These are phyloP conservation scores for Saccharomyces hybrid DNA, from an alignment of 1,139 yeast species.

Conservation along the genomic window DNA sequence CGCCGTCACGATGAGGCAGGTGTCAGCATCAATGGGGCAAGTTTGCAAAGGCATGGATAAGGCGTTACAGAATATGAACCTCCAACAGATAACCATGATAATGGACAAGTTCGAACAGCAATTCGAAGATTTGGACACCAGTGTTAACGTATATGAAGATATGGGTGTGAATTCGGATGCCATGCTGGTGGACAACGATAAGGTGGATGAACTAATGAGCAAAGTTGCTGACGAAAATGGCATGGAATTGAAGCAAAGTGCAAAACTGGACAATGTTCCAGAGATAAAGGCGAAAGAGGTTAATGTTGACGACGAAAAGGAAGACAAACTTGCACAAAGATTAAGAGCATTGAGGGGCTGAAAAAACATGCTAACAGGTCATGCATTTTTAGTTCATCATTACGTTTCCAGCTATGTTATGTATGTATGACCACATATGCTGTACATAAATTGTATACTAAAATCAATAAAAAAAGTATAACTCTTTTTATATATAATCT, in stretches of 20 bases:
- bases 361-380: background rate
- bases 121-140: constrained; percentile 92
- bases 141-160: constrained; percentile 85
- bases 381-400: background rate
- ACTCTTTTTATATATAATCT: background rate
- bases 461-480: background rate
- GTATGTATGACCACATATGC: background rate
- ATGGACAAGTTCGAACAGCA: constrained; percentile 97
- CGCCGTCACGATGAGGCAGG: constrained; percentile 93
- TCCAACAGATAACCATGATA: constrained; percentile 83
- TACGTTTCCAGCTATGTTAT: background rate
- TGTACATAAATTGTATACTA: background rate
- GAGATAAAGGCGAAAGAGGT: constrained; percentile 27
- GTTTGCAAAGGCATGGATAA: constrained; percentile 95
- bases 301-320: constrained; percentile 65
- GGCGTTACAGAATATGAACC: constrained; percentile 92
- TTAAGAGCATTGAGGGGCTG: constrained; percentile 64
- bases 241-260: constrained; percentile 70
- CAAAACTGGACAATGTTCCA: constrained; percentile 51
- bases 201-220: constrained; percentile 84
- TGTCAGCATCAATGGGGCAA: constrained; percentile 87
- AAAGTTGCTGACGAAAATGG: constrained; percentile 99
- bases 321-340: constrained; percentile 81
- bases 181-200: constrained; percentile 72
- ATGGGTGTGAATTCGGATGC: constrained; percentile 89